Percentiles rank a stretch among this genome's conserved stretches.
Conservation (phyloP, 208 protist genomes). For the Acanthamoeba quina region DNA sequence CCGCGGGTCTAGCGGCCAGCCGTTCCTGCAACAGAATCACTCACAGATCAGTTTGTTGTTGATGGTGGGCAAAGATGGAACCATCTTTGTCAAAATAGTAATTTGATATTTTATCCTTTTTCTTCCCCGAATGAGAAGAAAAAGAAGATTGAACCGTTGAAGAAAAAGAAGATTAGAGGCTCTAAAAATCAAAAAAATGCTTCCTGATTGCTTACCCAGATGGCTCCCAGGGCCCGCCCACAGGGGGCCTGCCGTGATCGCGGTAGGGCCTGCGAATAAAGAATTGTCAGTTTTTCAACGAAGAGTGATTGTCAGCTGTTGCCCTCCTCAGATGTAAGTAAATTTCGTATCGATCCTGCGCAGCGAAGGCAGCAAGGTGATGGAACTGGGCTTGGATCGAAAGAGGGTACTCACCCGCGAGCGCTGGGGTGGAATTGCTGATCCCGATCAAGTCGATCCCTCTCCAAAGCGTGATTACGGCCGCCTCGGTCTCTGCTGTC, state of each 20-base stretch:
- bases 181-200: neutral
- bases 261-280: neutral
- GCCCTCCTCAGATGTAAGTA: neutral
- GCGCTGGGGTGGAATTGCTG: neutral
- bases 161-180: neutral
- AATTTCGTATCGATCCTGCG: neutral
- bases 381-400: neutral
- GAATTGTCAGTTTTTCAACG: neutral
- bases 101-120: no score
- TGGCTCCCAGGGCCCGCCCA: neutral
- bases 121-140: neutral
- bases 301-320: neutral
- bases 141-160: neutral
- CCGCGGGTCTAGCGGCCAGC: neutral
- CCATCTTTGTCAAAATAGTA: no score
- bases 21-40: neutral
- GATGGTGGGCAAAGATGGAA: neutral
- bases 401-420: neutral
- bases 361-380: neutral
- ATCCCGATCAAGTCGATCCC: neutral
- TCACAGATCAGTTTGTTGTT: neutral
- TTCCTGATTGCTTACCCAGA: neutral
- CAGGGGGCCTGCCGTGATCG: neutral
- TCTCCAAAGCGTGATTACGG: neutral
- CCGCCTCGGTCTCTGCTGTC: neutral